Conservation (phyloP, 805 yeast genomes). For the Pichia heedii region DNA sequence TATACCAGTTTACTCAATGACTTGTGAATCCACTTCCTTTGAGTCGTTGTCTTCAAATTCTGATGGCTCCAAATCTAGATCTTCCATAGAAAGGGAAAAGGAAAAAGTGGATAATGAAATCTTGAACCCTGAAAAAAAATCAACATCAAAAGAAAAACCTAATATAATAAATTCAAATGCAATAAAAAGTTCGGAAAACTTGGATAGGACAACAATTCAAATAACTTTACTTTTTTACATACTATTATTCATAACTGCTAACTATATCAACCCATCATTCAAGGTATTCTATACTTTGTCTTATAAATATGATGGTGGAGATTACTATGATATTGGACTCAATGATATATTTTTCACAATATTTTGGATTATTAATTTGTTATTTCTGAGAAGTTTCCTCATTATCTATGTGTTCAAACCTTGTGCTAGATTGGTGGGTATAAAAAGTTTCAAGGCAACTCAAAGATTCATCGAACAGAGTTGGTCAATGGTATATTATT, state of each 20-base stretch:
- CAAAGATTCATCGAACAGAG: constrained; percentile 81
- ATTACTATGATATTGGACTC: constrained; percentile 44
- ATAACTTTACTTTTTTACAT: constrained; percentile 14
- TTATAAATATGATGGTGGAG: constrained; percentile 24
- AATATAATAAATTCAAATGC: constrained; percentile 9
- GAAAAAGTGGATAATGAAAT: neutral
- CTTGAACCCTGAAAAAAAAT: neutral
- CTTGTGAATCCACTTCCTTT: neutral
- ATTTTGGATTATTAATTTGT: constrained; percentile 45
- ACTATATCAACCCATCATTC: constrained; percentile 18
- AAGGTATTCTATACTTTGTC: constrained; percentile 35
- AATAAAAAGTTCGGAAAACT: constrained; percentile 16
- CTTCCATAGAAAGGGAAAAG: neutral
- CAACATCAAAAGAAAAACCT: neutral
- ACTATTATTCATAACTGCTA: constrained; percentile 12
- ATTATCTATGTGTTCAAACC: constrained; percentile 55
- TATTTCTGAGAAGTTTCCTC: constrained; percentile 49
- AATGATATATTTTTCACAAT: constrained; percentile 48
- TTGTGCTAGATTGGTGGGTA: constrained; percentile 38
- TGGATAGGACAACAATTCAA: constrained; percentile 5
- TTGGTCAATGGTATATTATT: constrained; percentile 62
- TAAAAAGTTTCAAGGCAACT: constrained; percentile 40
- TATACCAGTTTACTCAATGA: neutral
- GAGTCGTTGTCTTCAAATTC: neutral
- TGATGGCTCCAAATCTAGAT: neutral